Evolutionary conservation across 345 rosid genomes (phyloP), one percentile per base, ranked within the genome.

Genomic region (Populus pruinosa): DNA sequence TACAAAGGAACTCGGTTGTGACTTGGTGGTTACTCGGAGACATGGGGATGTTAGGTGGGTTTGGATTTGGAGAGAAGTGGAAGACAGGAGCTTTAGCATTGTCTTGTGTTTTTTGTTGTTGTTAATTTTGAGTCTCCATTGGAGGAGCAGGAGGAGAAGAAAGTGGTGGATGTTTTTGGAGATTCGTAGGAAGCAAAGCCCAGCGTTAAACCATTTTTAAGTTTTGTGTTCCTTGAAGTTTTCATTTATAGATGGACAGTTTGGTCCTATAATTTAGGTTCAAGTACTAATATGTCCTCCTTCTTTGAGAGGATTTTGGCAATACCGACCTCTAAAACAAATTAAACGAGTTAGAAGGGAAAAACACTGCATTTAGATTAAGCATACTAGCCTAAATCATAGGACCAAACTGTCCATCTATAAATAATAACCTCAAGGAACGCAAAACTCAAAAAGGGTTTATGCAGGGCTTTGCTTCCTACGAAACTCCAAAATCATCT

Each of bases 81-180:
- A 81, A 8, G 76, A 62, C n/a, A 82, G 70, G 44, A 82, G 79
- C 62, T 82, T 82, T 74, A 82, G 61, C 85, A 82, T 82, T 66
- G 76, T 50, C 33, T 5, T 11, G 38, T 43, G 27, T 21, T 18
- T 11, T 74, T 39, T 33, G 1, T 2, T n/a, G 66, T 9, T 64
- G 7, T 21, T 25, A 44, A 35, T 21, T 29, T 8, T 6, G 53
- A 49, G 72, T 41, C 44, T 8, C 70, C 84, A 82, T 63, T 47
- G 81, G 27, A 77, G 68, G 67, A 55, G 39, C 14, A 4, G 36
- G 36, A 4, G 36, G 73, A 14, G 47, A 25, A 6, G 69, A 56
- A 31, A 8, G 38, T 8, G 9, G 70, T 16, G 36, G 64, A 43
- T 43, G 13, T 43, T 11, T 43, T 33, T 33, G 36, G 36, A 33